Base-by-base conservation (phyloP, 2,329 filamentous ascomycete genomes). In the Metarhizium brunneum region DNA sequence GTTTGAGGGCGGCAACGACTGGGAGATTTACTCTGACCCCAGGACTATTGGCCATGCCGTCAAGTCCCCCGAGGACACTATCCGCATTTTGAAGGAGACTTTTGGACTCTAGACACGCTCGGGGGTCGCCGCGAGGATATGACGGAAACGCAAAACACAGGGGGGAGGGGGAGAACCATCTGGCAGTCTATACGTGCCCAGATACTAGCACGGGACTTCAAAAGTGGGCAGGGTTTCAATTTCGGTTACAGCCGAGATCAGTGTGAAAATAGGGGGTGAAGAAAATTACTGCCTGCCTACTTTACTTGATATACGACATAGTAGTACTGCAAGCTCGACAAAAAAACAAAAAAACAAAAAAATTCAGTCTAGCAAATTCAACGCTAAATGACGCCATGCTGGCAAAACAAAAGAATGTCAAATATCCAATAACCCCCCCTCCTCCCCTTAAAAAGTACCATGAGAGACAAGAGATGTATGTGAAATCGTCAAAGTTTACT, bases 1-100 rank as follows among this genome's bases (percentile, higher is more conserved):
- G 30, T 85, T 84, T 68, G 74, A 86, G 70, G 92, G 94, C 60
- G 94, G 94, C 59, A 99, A 97, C 71, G 94, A 99, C 74, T 92
- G 86, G 69, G 92, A 97, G 77, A 96, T 99, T 69, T 97, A 87
- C 73, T 78, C 75, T 62, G 92, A 97, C 69, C 68, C 80, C 54
- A 81, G 92, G 66, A 95, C 89, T 40, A 85, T 87, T 58, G 94
- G 94, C 2, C 94, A 99, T 74, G 78, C 85, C 30, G 94, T 97
- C 61, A 83, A 78, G 62, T 82, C 80, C 47, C 92, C 92, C 6
- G 86, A 91, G 56, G 90, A 97, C 66, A 96, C 92, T 49, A 84
- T 88, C 65, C 81, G 75, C 63, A 79, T 90, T 71, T 67, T 99
- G 65, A 92, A 86, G 79, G 84, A 94, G 77, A 64, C 94, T 53